Evolutionary conservation across 2,329 filamentous ascomycete species (phyloP).

Genomic region (Pseudogymnoascus sp.): DNA sequence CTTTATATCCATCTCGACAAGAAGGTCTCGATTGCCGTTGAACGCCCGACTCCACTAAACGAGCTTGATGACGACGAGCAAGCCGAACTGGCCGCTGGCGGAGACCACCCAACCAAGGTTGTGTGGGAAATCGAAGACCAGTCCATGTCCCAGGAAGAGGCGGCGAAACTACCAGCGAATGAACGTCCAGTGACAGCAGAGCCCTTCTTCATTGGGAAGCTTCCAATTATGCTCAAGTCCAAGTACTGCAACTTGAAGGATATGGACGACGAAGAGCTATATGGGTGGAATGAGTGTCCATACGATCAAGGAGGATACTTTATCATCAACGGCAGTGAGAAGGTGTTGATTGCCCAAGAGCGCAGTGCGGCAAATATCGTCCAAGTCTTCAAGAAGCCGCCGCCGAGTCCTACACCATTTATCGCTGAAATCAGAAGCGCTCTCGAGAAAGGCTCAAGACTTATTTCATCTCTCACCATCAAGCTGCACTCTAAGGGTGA

Average conservation of each 20-base stretch:
- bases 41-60: constrained; percentile 59
- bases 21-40: constrained; percentile 75
- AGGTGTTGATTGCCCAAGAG: constrained; percentile 96
- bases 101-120: constrained; percentile 51
- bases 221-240: constrained; percentile 97
- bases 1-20: constrained; percentile 86
- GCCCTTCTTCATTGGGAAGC: constrained; percentile 82
- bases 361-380: constrained; percentile 97
- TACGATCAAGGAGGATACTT: constrained; percentile 99
- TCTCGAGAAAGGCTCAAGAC: constrained; percentile 87
- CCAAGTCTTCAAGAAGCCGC: constrained; percentile 96
- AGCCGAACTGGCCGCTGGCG: constrained; percentile 47
- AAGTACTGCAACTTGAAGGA: constrained; percentile 87
- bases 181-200: constrained; percentile 35
- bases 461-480: constrained; percentile 88
- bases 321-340: constrained; percentile 98
- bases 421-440: constrained; percentile 95
- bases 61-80: constrained; percentile 63
- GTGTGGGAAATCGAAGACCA: constrained; percentile 51
- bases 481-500: constrained; percentile 87
- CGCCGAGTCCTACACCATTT: constrained; percentile 85
- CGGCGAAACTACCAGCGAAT: constrained; percentile 21
- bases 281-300: constrained; percentile 89
- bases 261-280: constrained; percentile 78
- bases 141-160: constrained; percentile 26